phyloP scores from a whole-genome alignment of 495 filamentous ascomycete species.

The Hypomontagnella submonticulosa region DNA sequence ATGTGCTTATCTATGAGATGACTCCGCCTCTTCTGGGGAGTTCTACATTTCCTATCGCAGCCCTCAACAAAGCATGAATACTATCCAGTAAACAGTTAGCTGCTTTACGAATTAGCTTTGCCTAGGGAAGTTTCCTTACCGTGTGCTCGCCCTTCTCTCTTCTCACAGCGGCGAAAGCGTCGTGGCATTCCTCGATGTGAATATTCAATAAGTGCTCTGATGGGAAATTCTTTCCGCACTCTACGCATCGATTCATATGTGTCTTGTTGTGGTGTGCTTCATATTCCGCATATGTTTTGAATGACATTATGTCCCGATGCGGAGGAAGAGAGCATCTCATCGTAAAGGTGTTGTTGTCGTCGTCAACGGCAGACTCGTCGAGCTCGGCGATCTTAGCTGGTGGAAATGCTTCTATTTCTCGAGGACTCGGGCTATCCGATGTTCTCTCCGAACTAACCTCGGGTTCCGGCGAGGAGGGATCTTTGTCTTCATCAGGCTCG shows the following conservation, averaged over 20 bases:
- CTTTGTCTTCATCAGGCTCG: constrained; percentile 58
- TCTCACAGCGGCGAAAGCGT: constrained; percentile 76
- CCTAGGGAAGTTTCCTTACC: constrained; percentile 61
- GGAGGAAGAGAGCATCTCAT: constrained; percentile 86
- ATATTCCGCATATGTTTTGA: constrained; percentile 82
- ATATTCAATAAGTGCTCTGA: constrained; percentile 76
- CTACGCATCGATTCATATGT: constrained; percentile 85
- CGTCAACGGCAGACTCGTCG: constrained; percentile 50
- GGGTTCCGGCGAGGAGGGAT: constrained; percentile 30
- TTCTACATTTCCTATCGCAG: constrained; percentile 87
- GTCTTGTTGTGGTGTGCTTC: constrained; percentile 84
- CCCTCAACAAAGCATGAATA: constrained; percentile 90
- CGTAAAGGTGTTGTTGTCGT: constrained; percentile 47
- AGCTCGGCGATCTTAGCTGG: constrained; percentile 57
- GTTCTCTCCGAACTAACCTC: constrained; percentile 27
- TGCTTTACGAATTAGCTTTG: background rate
- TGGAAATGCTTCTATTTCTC: constrained; percentile 27
- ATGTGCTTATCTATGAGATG: constrained; percentile 95
- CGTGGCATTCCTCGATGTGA: constrained; percentile 94
- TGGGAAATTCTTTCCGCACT: constrained; percentile 83
- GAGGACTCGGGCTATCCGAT: constrained; percentile 26
- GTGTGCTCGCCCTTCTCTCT: constrained; percentile 86
- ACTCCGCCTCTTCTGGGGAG: constrained; percentile 81
- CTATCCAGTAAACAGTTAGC: constrained; percentile 54
- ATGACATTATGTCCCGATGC: constrained; percentile 73